Evolutionary conservation across 805 yeast genomes (phyloP).

Genomic region (Lipomyces sp.): DNA sequence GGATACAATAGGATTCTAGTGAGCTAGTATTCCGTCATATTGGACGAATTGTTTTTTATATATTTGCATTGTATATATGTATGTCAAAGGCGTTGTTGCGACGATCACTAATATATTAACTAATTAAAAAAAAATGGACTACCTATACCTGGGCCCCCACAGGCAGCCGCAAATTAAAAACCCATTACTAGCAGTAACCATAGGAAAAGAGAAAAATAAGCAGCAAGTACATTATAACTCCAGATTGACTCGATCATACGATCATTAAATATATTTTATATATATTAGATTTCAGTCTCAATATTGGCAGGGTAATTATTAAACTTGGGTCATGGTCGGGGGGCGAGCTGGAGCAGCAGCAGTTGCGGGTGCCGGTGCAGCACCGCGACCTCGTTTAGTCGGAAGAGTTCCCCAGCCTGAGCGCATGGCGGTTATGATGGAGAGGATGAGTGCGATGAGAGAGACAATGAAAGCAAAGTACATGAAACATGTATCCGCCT

Average conservation of each 20-base stretch:
- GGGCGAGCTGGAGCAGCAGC: background rate
- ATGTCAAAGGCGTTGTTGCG: background rate
- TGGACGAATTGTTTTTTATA: background rate
- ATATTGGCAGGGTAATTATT: background rate
- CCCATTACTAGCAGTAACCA: background rate
- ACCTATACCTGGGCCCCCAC: background rate
- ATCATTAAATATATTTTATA: background rate
- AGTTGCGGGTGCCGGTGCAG: background rate
- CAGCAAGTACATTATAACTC: background rate
- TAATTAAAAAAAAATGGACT: background rate
- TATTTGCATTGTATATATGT: background rate
- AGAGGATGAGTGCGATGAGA: conserved; percentile 63
- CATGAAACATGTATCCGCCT: conserved; percentile 74
- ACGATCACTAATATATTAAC: background rate
- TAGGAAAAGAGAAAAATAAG: background rate
- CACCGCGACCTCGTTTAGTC: background rate
- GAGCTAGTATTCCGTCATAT: background rate
- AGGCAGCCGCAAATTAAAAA: background rate
- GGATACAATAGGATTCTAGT: conserved; percentile 3
- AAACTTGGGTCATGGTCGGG: background rate
- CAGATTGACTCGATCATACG: background rate
- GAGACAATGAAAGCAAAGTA: conserved; percentile 82
- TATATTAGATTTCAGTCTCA: background rate
- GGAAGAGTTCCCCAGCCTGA: conserved; percentile 31
- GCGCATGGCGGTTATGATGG: conserved; percentile 54